phyloP scores from a whole-genome alignment of 257 asterid species.

The Ilex aquifolium region DNA sequence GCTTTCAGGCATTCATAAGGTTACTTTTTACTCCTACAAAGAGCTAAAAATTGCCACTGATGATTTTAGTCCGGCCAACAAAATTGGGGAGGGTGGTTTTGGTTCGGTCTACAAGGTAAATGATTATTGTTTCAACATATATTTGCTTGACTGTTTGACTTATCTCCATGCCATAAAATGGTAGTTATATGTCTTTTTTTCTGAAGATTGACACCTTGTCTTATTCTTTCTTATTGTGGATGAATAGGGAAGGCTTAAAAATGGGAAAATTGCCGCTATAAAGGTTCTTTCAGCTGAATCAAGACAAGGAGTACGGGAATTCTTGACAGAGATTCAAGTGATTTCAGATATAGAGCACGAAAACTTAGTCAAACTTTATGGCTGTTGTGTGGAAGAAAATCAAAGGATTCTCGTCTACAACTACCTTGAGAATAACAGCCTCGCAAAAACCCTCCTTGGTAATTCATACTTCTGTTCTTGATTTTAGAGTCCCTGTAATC shows the following conservation, averaged over 20 bases:
- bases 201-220: not conserved
- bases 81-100: conserved; percentile 97
- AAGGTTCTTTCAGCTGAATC: conserved; percentile 85
- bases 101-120: conserved; percentile 86
- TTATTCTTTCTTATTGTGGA: conserved; percentile 5
- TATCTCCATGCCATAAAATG: not conserved
- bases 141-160: not conserved
- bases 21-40: conserved; percentile 60
- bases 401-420: conserved; percentile 88
- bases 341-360: conserved; percentile 78
- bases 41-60: conserved; percentile 65
- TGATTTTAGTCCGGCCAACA: conserved; percentile 59
- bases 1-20: conserved; percentile 51
- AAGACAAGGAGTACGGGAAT: conserved; percentile 77
- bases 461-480: conserved; percentile 14
- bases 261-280: conserved; percentile 79
- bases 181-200: not conserved
- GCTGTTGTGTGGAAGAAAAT: conserved; percentile 80
- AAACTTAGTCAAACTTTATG: conserved; percentile 82
- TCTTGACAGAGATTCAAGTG: conserved; percentile 85
- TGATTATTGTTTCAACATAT: not conserved
- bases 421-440: conserved; percentile 89
- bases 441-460: conserved; percentile 86
- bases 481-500: conserved; percentile 7
- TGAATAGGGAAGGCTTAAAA: conserved; percentile 67